A percentile compares a stretch with the other conserved stretches of the same genome.
These are phyloP conservation scores for Phytophthora macrochlamydospora DNA, from an alignment of 352 stramenopile genomes.

Conservation along the genomic window DNA sequence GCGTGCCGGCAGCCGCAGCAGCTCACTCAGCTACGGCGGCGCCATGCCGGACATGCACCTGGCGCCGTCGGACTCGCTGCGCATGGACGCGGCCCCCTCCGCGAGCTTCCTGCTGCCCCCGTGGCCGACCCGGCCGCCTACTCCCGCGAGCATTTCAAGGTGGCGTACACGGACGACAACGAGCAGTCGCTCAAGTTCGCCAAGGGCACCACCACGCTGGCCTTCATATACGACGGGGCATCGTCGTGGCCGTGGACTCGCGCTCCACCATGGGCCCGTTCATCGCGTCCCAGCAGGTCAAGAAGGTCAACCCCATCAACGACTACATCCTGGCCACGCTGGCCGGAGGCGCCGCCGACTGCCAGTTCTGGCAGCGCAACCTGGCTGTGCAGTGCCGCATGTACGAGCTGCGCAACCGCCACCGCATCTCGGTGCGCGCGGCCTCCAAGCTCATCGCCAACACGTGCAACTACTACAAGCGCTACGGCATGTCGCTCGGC, in stretches of 20 bases:
- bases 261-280: slow-evolving; percentile 99
- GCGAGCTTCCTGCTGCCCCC: slow-evolving; percentile 74
- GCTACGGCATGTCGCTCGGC: slow-evolving; percentile 95
- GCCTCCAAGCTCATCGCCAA: slow-evolving; percentile 99
- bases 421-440: slow-evolving; percentile 98
- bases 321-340: slow-evolving; percentile 99
- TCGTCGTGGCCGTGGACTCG: slow-evolving; percentile 99
- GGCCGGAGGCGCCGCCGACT: slow-evolving; percentile 98
- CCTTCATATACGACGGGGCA: slow-evolving; percentile 99
- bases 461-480: slow-evolving; percentile 97
- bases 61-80: slow-evolving; percentile 37
- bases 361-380: slow-evolving; percentile 99
- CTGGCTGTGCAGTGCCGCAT: slow-evolving; percentile 95
- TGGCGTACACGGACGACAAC: slow-evolving; percentile 96
- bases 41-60: slow-evolving; percentile 81
- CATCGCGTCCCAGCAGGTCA: slow-evolving; percentile 98
- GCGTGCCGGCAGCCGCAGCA: slow-evolving; percentile 64
- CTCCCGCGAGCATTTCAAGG: slow-evolving; percentile 96
- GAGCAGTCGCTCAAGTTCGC: slow-evolving; percentile 97
- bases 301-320: slow-evolving; percentile 99
- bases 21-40: slow-evolving; percentile 71
- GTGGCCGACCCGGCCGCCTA: slow-evolving; percentile 94
- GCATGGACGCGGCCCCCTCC: slow-evolving; percentile 23
- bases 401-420: slow-evolving; percentile 99
- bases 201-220: slow-evolving; percentile 99